These are phyloP conservation scores for Phytophthora lateralis DNA, from an alignment of 352 stramenopile genomes.

Conservation along the genomic window DNA sequence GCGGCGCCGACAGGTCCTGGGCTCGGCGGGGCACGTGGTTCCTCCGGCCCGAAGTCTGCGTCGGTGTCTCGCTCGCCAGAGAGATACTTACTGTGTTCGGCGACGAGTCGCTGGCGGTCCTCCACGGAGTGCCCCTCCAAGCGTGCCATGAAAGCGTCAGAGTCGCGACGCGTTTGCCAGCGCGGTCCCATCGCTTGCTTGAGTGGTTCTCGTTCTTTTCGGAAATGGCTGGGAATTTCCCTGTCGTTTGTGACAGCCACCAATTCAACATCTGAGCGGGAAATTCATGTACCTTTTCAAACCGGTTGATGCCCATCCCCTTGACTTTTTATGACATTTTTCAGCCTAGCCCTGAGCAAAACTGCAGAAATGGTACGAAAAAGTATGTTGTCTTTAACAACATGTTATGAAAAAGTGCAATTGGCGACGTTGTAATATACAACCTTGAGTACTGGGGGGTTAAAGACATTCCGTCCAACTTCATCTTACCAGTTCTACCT, in stretches of 20 bases:
- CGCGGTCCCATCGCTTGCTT: too few relatives aligned
- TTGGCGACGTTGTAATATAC: conserved; percentile 15
- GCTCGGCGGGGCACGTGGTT: too few relatives aligned
- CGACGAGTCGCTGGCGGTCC: not conserved
- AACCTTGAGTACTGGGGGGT: conserved; percentile 15
- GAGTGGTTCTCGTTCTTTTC: not conserved
- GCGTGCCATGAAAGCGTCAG: conserved; percentile 6
- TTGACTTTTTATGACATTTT: conserved; percentile 3
- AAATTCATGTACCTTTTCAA: not conserved
- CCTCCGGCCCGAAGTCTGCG: conserved; percentile 2
- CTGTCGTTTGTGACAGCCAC: not conserved
- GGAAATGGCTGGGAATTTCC: not conserved
- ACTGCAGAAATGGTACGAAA: conserved; percentile 6
- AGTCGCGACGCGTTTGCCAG: not conserved
- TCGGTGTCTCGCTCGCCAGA: conserved; percentile 4
- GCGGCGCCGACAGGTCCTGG: too few relatives aligned
- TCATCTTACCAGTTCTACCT: not conserved
- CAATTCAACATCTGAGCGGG: not conserved
- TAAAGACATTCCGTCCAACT: too few relatives aligned
- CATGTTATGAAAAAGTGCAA: conserved; percentile 12
- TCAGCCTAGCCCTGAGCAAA: conserved; percentile 16
- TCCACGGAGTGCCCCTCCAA: not conserved
- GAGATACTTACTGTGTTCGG: conserved; percentile 3
- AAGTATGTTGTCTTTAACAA: conserved; percentile 22
- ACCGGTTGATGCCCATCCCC: not conserved